phyloP scores from a whole-genome alignment of 805 yeast species.

The Pichia insulana region DNA sequence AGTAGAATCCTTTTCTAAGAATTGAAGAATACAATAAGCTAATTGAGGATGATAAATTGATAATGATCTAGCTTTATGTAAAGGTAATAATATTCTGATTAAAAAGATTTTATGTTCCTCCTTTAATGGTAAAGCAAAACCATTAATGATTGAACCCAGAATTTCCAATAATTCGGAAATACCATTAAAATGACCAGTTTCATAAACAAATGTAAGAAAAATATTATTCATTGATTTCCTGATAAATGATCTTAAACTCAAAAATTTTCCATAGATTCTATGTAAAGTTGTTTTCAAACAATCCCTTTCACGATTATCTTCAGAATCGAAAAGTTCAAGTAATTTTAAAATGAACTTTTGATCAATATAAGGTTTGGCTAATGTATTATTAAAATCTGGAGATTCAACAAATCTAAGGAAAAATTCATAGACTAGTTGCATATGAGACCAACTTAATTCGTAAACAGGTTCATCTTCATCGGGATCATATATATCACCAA shows the following conservation, averaged over 20 bases:
- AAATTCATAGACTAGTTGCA: conserved; percentile 94
- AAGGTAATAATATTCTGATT: conserved; percentile 77
- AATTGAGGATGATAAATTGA: conserved; percentile 93
- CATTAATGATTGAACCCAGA: conserved; percentile 92
- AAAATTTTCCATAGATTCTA: conserved; percentile 90
- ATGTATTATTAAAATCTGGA: conserved; percentile 87
- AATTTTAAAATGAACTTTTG: conserved; percentile 76
- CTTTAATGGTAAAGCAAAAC: conserved; percentile 93
- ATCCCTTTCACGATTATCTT: conserved; percentile 94
- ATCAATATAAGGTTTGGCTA: conserved; percentile 90
- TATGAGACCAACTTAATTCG: conserved; percentile 97
- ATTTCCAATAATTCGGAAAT: conserved; percentile 91
- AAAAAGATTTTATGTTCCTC: conserved; percentile 93
- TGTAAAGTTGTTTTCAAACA: conserved; percentile 91
- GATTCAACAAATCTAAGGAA: conserved; percentile 87
- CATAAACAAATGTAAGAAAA: conserved; percentile 86
- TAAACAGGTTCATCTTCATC: conserved; percentile 98
- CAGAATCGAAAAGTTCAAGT: conserved; percentile 87
- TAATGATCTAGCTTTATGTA: conserved; percentile 84
- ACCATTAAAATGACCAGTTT: conserved; percentile 93
- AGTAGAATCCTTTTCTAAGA: conserved; percentile 85
- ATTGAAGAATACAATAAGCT: conserved; percentile 95
- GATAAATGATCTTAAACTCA: conserved; percentile 81
- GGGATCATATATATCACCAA: conserved; percentile 94
- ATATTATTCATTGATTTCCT: conserved; percentile 88